These are phyloP conservation scores for Dalbergia cultrata DNA, from an alignment of 306 rosid species.

Conservation along the genomic window DNA sequence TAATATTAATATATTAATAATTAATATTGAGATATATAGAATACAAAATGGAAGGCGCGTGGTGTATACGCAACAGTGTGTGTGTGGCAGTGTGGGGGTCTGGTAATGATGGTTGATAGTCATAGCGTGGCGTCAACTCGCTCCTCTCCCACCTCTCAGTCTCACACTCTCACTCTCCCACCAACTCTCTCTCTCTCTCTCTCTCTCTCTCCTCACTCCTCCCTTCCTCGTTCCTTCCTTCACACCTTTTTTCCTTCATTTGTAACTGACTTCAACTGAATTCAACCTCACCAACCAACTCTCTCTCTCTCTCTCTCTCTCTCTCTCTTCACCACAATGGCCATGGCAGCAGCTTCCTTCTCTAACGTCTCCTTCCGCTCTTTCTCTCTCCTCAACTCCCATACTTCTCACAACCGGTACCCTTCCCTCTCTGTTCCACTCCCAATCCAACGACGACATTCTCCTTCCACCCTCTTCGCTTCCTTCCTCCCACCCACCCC, in stretches of 20 bases:
- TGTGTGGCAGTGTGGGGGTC: too few species aligned
- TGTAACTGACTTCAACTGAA: slow-evolving; percentile 3
- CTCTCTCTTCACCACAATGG: background rate
- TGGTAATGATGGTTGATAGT: too few species aligned
- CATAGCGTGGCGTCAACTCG: background rate
- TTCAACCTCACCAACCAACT: background rate
- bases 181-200: background rate
- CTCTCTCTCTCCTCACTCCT: too few species aligned
- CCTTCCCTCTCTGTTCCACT: slow-evolving; percentile 47
- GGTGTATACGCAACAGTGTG: too few species aligned
- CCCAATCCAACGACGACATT: background rate
- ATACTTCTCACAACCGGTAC: background rate
- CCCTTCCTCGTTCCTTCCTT: background rate
- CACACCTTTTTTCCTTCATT: background rate
- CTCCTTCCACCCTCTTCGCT: slow-evolving; percentile 32
- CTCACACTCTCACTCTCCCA: background rate
- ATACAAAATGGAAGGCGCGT: too few species aligned
- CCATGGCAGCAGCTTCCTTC: slow-evolving; percentile 65
- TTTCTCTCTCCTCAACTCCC: slow-evolving; percentile 43
- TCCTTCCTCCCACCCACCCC: slow-evolving; percentile 36
- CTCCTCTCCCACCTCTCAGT: background rate
- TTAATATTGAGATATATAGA: too few species aligned
- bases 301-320: background rate
- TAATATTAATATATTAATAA: too few species aligned
- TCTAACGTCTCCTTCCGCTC: slow-evolving; percentile 52